A percentile compares a stretch with the other conserved stretches of the same genome.
Conservation (phyloP, 2,329 filamentous ascomycete genomes). For the Fusarium nematophilum region DNA sequence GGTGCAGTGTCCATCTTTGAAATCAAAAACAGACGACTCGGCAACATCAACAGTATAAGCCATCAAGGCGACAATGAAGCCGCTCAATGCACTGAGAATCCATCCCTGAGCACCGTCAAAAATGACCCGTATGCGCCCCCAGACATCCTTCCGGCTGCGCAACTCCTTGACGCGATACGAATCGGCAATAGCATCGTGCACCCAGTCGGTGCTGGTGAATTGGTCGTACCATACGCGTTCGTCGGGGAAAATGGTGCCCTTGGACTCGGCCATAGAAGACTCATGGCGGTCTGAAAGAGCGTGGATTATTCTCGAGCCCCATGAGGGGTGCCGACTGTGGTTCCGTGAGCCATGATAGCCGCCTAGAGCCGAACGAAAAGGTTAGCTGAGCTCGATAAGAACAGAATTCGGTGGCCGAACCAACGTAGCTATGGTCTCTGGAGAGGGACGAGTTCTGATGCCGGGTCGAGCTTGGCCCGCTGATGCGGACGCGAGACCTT, state of each 20-base stretch:
- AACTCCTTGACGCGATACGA: slow-evolving; percentile 88
- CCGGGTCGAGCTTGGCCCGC: slow-evolving; percentile 44
- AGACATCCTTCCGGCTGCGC: slow-evolving; percentile 82
- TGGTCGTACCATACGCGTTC: slow-evolving; percentile 99
- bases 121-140: slow-evolving; percentile 79
- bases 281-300: slow-evolving; percentile 70
- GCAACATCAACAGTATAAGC: slow-evolving; percentile 92
- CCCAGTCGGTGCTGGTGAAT: slow-evolving; percentile 97
- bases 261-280: slow-evolving; percentile 69
- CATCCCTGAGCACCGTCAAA: slow-evolving; percentile 94
- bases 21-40: slow-evolving; percentile 87
- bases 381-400: slow-evolving; percentile 20
- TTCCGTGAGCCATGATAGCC: slow-evolving; percentile 56
- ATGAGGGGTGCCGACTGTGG: slow-evolving; percentile 69
- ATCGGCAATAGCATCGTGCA: slow-evolving; percentile 96
- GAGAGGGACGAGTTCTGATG: slow-evolving; percentile 43
- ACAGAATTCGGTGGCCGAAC: slow-evolving; percentile 40
- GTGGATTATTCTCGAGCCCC: slow-evolving; percentile 69
- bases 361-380: slow-evolving; percentile 42
- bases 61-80: slow-evolving; percentile 83
- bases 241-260: slow-evolving; percentile 75
- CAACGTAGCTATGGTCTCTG: slow-evolving; percentile 58
- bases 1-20: slow-evolving; percentile 88
- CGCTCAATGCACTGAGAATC: slow-evolving; percentile 91
- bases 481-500: slow-evolving; percentile 56